Percentiles rank a stretch among this genome's conserved stretches.
These are phyloP conservation scores for Coniella lustricola DNA, from an alignment of 2,329 filamentous ascomycete genomes.

Conservation along the genomic window DNA sequence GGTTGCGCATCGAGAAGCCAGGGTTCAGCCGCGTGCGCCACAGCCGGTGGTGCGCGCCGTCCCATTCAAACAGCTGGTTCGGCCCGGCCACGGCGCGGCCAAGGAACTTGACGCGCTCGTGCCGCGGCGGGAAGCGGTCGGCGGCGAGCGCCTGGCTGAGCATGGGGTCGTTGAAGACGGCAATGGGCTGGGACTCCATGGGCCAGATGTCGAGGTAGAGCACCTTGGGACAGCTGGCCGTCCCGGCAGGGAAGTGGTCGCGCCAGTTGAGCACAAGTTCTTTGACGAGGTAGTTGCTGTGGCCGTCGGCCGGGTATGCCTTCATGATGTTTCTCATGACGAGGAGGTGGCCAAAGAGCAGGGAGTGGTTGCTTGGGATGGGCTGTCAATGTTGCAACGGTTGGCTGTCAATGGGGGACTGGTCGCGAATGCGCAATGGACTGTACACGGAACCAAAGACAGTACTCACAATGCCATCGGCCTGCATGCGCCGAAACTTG, in stretches of 20 bases:
- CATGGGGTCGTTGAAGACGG: slow-evolving; percentile 3
- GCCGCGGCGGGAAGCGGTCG: slow-evolving; percentile 5
- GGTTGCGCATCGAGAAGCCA: slow-evolving; percentile 4
- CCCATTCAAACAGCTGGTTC: slow-evolving; percentile 6
- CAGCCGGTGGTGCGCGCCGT: slow-evolving; percentile 3
- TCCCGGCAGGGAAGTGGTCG: slow-evolving; percentile 13
- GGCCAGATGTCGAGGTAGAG: slow-evolving; percentile 21
- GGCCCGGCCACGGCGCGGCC: neutral
- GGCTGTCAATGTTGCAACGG: neutral
- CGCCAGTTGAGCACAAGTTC: slow-evolving; percentile 9
- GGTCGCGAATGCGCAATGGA: neutral
- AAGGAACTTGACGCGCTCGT: slow-evolving; percentile 5
- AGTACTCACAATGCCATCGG: neutral
- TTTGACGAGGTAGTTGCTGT: neutral
- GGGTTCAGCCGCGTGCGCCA: slow-evolving; percentile 9
- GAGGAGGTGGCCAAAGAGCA: neutral
- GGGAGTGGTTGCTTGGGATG: neutral
- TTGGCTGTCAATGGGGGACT: neutral
- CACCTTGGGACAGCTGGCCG: slow-evolving; percentile 11
- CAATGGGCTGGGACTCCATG: slow-evolving; percentile 14
- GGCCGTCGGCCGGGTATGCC: neutral
- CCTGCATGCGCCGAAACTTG: neutral
- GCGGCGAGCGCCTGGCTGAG: slow-evolving; percentile 2
- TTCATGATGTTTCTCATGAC: neutral
- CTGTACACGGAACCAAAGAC: too few relatives aligned